Conservation (phyloP, 495 filamentous ascomycete species). For the Penicillium maclennaniae region DNA sequence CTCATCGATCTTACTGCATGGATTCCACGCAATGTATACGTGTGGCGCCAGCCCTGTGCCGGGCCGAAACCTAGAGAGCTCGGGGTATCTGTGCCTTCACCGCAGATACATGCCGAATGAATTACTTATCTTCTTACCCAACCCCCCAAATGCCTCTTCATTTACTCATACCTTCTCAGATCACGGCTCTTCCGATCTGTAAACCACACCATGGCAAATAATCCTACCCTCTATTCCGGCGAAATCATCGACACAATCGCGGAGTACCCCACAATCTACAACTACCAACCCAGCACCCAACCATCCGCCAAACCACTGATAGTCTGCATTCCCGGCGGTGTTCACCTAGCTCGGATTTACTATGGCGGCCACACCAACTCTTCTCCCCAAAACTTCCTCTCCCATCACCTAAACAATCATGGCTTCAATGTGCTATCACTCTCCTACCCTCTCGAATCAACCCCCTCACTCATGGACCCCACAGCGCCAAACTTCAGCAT, state of each 20-base stretch:
- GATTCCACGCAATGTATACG: not conserved
- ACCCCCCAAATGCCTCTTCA: not conserved
- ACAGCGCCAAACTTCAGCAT: not conserved
- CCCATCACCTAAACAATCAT: slow-evolving; percentile 14
- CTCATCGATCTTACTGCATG: too few species aligned
- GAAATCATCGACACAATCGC: slow-evolving; percentile 16
- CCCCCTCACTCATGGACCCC: slow-evolving; percentile 11
- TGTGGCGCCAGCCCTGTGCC: not conserved
- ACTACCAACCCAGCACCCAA: slow-evolving; percentile 12
- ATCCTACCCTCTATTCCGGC: slow-evolving; percentile 10
- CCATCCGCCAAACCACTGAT: slow-evolving; percentile 14
- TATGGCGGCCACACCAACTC: slow-evolving; percentile 22
- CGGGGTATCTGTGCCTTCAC: too few species aligned
- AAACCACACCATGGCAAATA: not conserved
- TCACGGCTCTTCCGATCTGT: not conserved
- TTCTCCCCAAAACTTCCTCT: slow-evolving; percentile 13
- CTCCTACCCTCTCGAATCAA: slow-evolving; percentile 24
- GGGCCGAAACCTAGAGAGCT: not conserved
- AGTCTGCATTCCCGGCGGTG: slow-evolving; percentile 20
- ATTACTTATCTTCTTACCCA: not conserved
- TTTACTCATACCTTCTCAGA: not conserved
- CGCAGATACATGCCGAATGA: not conserved
- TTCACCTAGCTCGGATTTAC: slow-evolving; percentile 21
- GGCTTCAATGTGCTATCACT: slow-evolving; percentile 21
- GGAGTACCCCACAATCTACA: slow-evolving; percentile 20